Percentiles rank a stretch among this genome's conserved stretches.
These are phyloP conservation scores for Mortierella sp. DNA, from an alignment of 371 early-diverging fungal genomes.

Conservation along the genomic window DNA sequence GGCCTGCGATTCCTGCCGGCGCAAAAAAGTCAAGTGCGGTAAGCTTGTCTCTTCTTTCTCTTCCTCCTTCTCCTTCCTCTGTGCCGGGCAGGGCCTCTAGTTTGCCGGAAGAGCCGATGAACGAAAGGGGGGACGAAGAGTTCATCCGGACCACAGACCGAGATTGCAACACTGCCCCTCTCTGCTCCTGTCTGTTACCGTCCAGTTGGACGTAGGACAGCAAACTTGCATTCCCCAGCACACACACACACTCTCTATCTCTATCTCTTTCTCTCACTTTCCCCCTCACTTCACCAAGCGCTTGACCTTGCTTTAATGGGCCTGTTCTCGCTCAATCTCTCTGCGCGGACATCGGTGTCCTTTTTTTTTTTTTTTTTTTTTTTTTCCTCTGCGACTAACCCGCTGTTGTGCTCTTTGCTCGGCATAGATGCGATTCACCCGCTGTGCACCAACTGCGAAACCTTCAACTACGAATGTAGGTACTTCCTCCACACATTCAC, in stretches of 20 bases:
- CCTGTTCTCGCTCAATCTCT: background rate
- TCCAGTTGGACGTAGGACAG: background rate
- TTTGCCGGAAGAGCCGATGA: background rate
- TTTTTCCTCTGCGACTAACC: background rate
- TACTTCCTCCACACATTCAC: constrained; percentile 4
- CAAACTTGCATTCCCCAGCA: background rate
- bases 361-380: background rate
- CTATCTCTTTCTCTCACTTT: background rate
- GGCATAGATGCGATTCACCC: constrained; percentile 47
- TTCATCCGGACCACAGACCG: background rate
- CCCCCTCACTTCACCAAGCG: background rate
- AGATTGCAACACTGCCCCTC: background rate
- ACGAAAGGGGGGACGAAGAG: background rate
- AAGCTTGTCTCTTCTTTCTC: background rate
- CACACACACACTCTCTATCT: constrained; percentile 1
- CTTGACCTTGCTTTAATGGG: background rate
- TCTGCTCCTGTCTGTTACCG: background rate
- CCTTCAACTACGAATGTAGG: constrained; percentile 51
- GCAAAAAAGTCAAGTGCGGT: constrained; percentile 55
- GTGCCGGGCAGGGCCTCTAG: too few species aligned
- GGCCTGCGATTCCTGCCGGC: constrained; percentile 51
- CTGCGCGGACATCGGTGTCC: constrained; percentile 3
- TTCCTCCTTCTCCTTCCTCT: background rate
- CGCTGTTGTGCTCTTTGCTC: background rate
- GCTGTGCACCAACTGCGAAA: constrained; percentile 50